These are phyloP conservation scores for Retiboletus flavoniger DNA, from an alignment of 1,284 basidiomycete genomes.

Conservation along the genomic window DNA sequence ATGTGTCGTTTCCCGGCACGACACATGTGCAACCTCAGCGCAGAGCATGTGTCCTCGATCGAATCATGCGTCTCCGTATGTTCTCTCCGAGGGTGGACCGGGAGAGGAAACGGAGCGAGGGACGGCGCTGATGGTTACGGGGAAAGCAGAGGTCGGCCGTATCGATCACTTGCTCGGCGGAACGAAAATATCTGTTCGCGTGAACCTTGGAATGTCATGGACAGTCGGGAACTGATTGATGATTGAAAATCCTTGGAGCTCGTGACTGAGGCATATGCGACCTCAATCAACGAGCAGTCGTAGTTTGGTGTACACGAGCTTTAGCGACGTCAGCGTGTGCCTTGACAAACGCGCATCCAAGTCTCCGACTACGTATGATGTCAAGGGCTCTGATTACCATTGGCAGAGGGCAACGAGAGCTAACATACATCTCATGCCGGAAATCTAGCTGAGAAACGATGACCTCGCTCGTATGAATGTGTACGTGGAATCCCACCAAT, in stretches of 20 bases:
- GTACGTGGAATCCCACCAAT: constrained; percentile 85
- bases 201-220: background rate
- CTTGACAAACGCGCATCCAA: constrained; percentile 81
- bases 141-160: constrained; percentile 95
- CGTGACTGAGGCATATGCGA: constrained; percentile 97
- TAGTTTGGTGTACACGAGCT: constrained; percentile 98
- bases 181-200: constrained; percentile 81
- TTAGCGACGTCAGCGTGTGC: constrained; percentile 91
- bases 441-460: constrained; percentile 94
- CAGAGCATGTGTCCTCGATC: constrained; percentile 92
- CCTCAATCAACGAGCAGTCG: constrained; percentile 90
- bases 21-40: constrained; percentile 84
- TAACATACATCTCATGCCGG: constrained; percentile 84
- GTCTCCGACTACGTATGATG: constrained; percentile 69
- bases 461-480: constrained; percentile 92
- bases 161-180: constrained; percentile 95
- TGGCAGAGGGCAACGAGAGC: background rate
- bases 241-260: constrained; percentile 97
- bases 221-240: constrained; percentile 69
- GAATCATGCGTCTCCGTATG: constrained; percentile 95
- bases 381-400: background rate
- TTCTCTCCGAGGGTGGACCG: constrained; percentile 93
- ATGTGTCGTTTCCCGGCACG: constrained; percentile 64
- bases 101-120: constrained; percentile 91
- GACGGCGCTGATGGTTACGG: constrained; percentile 75